phyloP scores from a whole-genome alignment of 1,139 yeast species.

The Wickerhamomyces sp. region DNA sequence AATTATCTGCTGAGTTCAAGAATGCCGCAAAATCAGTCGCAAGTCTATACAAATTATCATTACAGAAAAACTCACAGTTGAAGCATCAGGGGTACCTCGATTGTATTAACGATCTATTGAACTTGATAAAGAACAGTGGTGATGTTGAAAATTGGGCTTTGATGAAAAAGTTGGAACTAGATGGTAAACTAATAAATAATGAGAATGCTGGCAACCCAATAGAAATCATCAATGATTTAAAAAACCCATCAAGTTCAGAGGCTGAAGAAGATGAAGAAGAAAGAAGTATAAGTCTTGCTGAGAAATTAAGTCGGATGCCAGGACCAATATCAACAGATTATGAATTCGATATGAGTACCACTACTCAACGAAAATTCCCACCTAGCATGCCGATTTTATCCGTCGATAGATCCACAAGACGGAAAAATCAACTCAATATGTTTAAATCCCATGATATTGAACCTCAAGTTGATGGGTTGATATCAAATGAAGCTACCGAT shows the following conservation, averaged over 20 bases:
- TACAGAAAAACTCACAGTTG: slow-evolving; percentile 37
- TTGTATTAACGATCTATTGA: slow-evolving; percentile 50
- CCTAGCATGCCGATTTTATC: slow-evolving; percentile 45
- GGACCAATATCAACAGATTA: slow-evolving; percentile 31
- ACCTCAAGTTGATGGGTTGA: background rate
- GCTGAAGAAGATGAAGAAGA: background rate
- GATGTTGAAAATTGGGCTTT: slow-evolving; percentile 53
- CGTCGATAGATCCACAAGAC: slow-evolving; percentile 26
- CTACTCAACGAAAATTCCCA: slow-evolving; percentile 37
- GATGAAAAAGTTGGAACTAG: slow-evolving; percentile 43
- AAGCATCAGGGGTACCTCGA: slow-evolving; percentile 51
- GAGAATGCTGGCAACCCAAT: background rate
- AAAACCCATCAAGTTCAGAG: too few relatives aligned
- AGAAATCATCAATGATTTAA: too few relatives aligned
- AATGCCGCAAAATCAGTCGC: slow-evolving; percentile 65
- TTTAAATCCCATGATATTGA: too few relatives aligned
- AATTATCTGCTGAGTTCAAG: slow-evolving; percentile 49
- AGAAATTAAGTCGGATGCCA: background rate
- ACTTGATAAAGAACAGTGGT: slow-evolving; percentile 40
- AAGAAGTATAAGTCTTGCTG: background rate
- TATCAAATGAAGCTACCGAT: slow-evolving; percentile 1
- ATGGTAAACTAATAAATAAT: slow-evolving; percentile 13
- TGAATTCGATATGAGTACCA: slow-evolving; percentile 35
- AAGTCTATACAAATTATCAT: slow-evolving; percentile 50
- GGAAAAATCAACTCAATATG: background rate